phyloP scores from a whole-genome alignment of 441 rosid species.

The Theobroma grandiflorum region DNA sequence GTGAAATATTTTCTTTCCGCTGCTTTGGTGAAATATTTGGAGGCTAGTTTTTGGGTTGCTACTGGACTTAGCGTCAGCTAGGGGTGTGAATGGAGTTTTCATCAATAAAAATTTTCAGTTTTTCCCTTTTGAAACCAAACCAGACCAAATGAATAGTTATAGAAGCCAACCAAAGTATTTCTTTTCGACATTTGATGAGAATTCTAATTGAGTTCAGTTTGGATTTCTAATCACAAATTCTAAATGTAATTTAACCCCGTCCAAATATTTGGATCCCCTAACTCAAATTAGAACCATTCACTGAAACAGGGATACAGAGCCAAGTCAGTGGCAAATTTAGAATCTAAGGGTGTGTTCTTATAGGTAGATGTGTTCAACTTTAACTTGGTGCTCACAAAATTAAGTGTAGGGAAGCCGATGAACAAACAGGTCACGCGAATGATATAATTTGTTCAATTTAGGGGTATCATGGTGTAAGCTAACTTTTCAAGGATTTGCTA shows the following conservation, averaged over 20 bases:
- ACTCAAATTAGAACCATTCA: not conserved
- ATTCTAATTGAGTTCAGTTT: not conserved
- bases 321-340: not conserved
- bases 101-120: not conserved
- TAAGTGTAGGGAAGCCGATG: not conserved
- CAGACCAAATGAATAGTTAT: slow-evolving; percentile 10
- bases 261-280: not conserved
- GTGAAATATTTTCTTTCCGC: not conserved
- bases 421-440: not conserved
- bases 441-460: not conserved
- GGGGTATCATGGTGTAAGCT: not conserved
- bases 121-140: not conserved
- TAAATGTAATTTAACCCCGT: not conserved
- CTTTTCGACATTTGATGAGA: slow-evolving; percentile 1
- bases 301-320: slow-evolving; percentile 2
- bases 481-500: not conserved
- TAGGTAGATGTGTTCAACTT: not conserved
- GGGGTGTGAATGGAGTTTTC: not conserved
- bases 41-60: not conserved
- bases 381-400: not conserved
- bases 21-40: not conserved
- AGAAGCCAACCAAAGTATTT: not conserved
- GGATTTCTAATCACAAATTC: not conserved
- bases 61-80: not conserved
- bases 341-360: not conserved